Evolutionary conservation across 257 asterid species (phyloP), one percentile per base, ranked within the genome.

Genomic region (Ilex aquifolium): DNA sequence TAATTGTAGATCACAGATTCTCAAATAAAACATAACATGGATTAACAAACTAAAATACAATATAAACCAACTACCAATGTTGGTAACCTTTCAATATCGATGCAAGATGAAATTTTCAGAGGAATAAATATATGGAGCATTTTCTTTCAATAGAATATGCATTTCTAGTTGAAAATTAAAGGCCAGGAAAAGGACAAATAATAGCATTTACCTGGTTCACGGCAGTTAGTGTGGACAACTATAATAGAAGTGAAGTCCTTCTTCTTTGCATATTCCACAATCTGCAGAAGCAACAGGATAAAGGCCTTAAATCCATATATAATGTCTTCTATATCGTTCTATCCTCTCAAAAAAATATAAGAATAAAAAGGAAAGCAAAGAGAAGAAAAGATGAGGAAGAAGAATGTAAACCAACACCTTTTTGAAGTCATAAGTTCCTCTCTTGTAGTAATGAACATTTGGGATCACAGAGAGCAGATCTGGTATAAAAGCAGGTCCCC

Each of bases 141-240:
- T 21, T 21, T 21, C 27, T 21, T 21, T 21, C 27, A 21, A 21
- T 21, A 21, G 27, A 21, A 21, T 21, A 21, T 21, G 1, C 27
- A 21, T 21, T 21, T 21, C 27, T 21, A 21, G 27, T 21, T 21
- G 27, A 21, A 21, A 21, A 21, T 21, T 21, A 21, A 21, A 21
- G 27, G 27, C 27, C 27, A 21, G 27, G 27, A 21, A 21, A 21
- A 21, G 10, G 46, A 39, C 56, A n/a, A n/a, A n/a, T 50, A 2
- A 50, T 0, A 11, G 13, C 16, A 59, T 13, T 15, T 55, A 90
- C 97, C 97, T 83, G 99, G 97, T 62, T 89, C 97, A 54, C 99
- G 79, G 51, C 99, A 90, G 76, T 82, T 92, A 63, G 99, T 92
- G 71, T 89, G 99, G 57, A 92, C 95, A 66, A 92, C 99, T 32